phyloP scores from a whole-genome alignment of 2,329 filamentous ascomycete genomes.

The Ophiocordyceps polyrhachis-furcata region DNA sequence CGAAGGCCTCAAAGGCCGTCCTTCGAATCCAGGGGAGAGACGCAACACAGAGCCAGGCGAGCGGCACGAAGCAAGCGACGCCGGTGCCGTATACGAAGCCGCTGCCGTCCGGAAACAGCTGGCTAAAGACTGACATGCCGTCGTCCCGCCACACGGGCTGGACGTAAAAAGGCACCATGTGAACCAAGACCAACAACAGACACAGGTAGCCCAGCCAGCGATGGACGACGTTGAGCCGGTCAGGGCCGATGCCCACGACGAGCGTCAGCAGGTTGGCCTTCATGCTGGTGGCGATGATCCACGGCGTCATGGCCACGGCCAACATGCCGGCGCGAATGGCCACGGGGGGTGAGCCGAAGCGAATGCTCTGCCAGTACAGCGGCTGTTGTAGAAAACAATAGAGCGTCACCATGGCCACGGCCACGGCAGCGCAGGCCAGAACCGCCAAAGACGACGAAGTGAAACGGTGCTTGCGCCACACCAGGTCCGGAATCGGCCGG shows the following conservation, averaged over 20 bases:
- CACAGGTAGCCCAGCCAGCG: conserved; percentile 82
- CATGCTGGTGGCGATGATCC: conserved; percentile 78
- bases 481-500: conserved; percentile 59
- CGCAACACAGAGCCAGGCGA: conserved; percentile 67
- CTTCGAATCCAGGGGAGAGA: conserved; percentile 65
- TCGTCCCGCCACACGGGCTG: conserved; percentile 72
- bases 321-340: conserved; percentile 84
- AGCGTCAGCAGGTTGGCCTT: conserved; percentile 76
- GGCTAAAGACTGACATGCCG: conserved; percentile 50
- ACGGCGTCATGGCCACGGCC: conserved; percentile 75
- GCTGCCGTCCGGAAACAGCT: conserved; percentile 45
- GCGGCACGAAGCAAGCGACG: conserved; percentile 60
- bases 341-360: conserved; percentile 67
- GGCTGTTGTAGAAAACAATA: conserved; percentile 81
- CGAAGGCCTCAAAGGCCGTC: conserved; percentile 71
- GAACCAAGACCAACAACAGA: conserved; percentile 63
- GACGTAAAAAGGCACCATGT: conserved; percentile 77
- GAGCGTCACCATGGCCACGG: conserved; percentile 53
- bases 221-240: conserved; percentile 82
- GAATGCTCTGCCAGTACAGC: conserved; percentile 75
- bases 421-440: conserved; percentile 45
- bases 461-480: conserved; percentile 46
- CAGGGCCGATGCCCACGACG: conserved; percentile 78
- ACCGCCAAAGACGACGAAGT: conserved; percentile 69
- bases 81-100: conserved; percentile 73